Evolutionary conservation across 305 asterid genomes (phyloP).

Genomic region (Fraxinus paxiana): DNA sequence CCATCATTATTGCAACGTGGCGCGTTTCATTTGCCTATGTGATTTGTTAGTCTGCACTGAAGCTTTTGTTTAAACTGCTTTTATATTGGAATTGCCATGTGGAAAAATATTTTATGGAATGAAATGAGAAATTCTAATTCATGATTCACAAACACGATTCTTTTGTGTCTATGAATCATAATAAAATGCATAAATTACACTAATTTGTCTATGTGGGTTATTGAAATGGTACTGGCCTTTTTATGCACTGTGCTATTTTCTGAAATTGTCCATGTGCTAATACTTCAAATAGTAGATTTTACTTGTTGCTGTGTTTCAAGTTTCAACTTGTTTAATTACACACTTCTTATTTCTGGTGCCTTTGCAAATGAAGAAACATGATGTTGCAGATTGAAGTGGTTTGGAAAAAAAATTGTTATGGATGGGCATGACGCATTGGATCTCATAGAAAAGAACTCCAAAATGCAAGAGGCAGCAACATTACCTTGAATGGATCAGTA

Average conservation of each 20-base stretch:
- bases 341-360: neutral
- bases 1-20: too few relatives aligned
- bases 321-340: neutral
- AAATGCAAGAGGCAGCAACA: too few relatives aligned
- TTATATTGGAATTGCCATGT: neutral
- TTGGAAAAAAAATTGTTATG: too few relatives aligned
- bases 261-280: neutral
- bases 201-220: neutral
- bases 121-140: neutral
- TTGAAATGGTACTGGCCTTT: neutral
- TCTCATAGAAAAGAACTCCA: too few relatives aligned
- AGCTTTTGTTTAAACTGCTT: neutral
- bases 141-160: neutral
- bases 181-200: neutral
- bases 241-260: neutral
- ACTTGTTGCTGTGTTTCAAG: neutral
- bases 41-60: neutral
- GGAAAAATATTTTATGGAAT: neutral
- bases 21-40: neutral
- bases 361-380: slow-evolving; percentile 14
- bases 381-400: too few relatives aligned
- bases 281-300: neutral
- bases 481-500: too few relatives aligned
- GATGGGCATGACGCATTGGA: too few relatives aligned
- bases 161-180: neutral